Percentiles rank a stretch among this genome's conserved stretches.
These are phyloP conservation scores for Talaromyces adpressus DNA, from an alignment of 495 filamentous ascomycete species.

Conservation along the genomic window DNA sequence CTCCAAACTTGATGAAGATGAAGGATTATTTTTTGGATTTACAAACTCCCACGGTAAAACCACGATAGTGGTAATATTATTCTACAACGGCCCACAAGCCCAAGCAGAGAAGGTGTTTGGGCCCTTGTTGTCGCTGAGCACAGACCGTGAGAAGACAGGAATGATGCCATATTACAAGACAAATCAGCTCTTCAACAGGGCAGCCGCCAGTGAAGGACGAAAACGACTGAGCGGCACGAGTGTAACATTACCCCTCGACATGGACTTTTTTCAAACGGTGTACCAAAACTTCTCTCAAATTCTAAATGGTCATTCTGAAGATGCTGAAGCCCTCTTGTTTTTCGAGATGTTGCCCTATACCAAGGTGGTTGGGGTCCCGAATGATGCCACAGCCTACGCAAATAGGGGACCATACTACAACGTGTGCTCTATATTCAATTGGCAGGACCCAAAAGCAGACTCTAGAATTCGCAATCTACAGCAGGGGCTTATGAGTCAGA, in stretches of 20 bases:
- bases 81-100: slow-evolving; percentile 44
- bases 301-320: slow-evolving; percentile 5
- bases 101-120: slow-evolving; percentile 33
- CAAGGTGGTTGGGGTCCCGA: slow-evolving; percentile 5
- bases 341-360: slow-evolving; percentile 15
- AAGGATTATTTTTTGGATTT: slow-evolving; percentile 34
- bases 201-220: not conserved
- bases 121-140: slow-evolving; percentile 25
- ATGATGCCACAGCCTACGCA: slow-evolving; percentile 13
- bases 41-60: slow-evolving; percentile 25
- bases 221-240: slow-evolving; percentile 11
- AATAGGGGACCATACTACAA: slow-evolving; percentile 17
- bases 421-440: slow-evolving; percentile 11
- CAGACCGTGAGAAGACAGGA: slow-evolving; percentile 28
- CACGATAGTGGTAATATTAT: slow-evolving; percentile 34
- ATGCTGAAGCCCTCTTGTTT: slow-evolving; percentile 8
- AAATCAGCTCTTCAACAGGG: slow-evolving; percentile 25
- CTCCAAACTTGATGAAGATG: slow-evolving; percentile 22
- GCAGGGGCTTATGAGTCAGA: slow-evolving; percentile 6
- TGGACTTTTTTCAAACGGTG: slow-evolving; percentile 9
- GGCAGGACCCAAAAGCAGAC: slow-evolving; percentile 11
- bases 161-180: slow-evolving; percentile 36
- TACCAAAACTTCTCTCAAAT: slow-evolving; percentile 12
- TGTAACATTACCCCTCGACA: slow-evolving; percentile 12
- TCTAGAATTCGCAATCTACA: slow-evolving; percentile 4